Evolutionary conservation across 2,329 filamentous ascomycete species (phyloP).

Genomic region (Phoma sp.): DNA sequence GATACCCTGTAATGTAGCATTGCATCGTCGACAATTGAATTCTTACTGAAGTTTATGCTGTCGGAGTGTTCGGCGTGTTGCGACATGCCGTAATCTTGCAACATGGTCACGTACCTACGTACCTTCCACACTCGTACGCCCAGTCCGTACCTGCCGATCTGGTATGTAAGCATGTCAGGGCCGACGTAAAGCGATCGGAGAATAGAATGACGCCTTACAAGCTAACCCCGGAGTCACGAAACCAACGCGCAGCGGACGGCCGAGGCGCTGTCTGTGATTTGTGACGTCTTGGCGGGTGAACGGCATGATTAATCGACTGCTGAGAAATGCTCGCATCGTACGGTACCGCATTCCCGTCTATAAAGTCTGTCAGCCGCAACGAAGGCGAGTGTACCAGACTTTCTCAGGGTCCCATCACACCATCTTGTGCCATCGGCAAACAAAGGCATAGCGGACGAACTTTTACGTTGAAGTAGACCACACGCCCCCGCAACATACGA

Average conservation of each 20-base stretch:
- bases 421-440: slow-evolving; percentile 35
- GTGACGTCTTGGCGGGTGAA: slow-evolving; percentile 11
- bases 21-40: background rate
- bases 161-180: slow-evolving; percentile 33
- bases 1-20: slow-evolving; percentile 14
- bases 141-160: slow-evolving; percentile 12
- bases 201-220: slow-evolving; percentile 41
- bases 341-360: slow-evolving; percentile 15
- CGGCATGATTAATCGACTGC: slow-evolving; percentile 32
- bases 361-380: slow-evolving; percentile 16
- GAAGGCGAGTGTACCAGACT: background rate
- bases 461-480: slow-evolving; percentile 16
- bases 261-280: slow-evolving; percentile 18
- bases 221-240: slow-evolving; percentile 35
- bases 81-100: slow-evolving; percentile 3
- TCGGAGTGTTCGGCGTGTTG: slow-evolving; percentile 3
- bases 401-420: slow-evolving; percentile 13
- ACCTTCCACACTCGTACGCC: slow-evolving; percentile 12
- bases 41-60: background rate
- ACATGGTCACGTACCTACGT: background rate
- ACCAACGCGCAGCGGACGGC: slow-evolving; percentile 24
- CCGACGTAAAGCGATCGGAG: slow-evolving; percentile 43
- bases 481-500: slow-evolving; percentile 22
- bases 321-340: slow-evolving; percentile 31
- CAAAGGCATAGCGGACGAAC: slow-evolving; percentile 23